phyloP scores from a whole-genome alignment of 192 early-diverging fungal species.

The Coemansia reversa region DNA sequence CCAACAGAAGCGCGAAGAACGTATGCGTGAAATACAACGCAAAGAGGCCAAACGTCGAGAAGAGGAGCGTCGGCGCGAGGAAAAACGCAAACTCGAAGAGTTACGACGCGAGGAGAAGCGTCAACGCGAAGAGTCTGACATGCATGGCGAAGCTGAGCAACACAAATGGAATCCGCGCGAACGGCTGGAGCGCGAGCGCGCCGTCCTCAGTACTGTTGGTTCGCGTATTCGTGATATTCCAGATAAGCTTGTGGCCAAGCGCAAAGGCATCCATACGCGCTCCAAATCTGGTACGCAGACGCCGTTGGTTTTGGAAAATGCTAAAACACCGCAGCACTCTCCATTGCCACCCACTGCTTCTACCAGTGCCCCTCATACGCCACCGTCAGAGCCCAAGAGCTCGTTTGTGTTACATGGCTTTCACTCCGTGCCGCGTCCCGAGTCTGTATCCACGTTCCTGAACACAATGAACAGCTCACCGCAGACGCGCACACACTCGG shows the following conservation, averaged over 20 bases:
- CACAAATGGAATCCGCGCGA: conserved; percentile 12
- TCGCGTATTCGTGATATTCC: conserved; percentile 29
- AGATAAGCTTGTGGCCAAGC: conserved; percentile 19
- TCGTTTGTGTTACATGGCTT: conserved; percentile 43
- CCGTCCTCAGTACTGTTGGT: conserved; percentile 13
- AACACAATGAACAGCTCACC: conserved; percentile 14
- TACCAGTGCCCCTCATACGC: background rate
- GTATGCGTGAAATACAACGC: conserved; percentile 28
- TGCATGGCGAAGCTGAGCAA: background rate
- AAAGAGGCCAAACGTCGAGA: conserved; percentile 13
- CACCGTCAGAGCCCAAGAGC: background rate
- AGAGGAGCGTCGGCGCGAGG: conserved; percentile 13
- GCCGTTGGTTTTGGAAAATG: conserved; percentile 2
- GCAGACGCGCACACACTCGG: background rate
- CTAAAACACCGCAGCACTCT: background rate
- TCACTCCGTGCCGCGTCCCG: conserved; percentile 33
- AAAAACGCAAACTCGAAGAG: conserved; percentile 13
- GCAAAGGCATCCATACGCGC: conserved; percentile 10
- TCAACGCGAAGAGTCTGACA: conserved; percentile 13
- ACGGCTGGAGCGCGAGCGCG: background rate
- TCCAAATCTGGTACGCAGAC: conserved; percentile 15
- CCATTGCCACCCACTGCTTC: conserved; percentile 1
- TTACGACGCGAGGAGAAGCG: conserved; percentile 17
- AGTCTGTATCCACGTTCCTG: conserved; percentile 26
- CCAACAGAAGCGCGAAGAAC: conserved; percentile 41